A percentile compares a stretch with the other conserved stretches of the same genome.
These are phyloP conservation scores for Xylaria digitata DNA, from an alignment of 2,329 filamentous ascomycete species.

Conservation along the genomic window DNA sequence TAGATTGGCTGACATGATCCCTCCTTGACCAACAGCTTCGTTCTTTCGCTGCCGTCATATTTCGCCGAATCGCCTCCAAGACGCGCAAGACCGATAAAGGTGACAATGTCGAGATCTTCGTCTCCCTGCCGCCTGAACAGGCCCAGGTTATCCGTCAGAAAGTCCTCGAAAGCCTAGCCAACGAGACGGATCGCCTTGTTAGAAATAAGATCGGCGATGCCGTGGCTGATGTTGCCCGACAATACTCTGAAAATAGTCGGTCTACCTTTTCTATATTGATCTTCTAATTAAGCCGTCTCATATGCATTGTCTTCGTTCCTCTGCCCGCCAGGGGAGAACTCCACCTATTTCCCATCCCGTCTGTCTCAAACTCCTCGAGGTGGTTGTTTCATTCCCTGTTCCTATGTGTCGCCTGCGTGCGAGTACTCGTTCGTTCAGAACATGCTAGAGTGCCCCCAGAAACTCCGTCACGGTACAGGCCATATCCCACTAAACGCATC, in stretches of 20 bases:
- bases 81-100: conserved; percentile 79
- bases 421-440: background rate
- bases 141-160: conserved; percentile 84
- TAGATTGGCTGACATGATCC: conserved; percentile 2
- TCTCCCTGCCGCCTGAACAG: conserved; percentile 79
- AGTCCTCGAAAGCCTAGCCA: conserved; percentile 79
- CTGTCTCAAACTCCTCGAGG: background rate
- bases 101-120: conserved; percentile 84
- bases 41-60: conserved; percentile 92
- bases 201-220: conserved; percentile 97
- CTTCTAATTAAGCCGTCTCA: background rate
- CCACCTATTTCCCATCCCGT: background rate
- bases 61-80: conserved; percentile 92
- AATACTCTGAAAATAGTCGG: conserved; percentile 92
- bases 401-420: background rate
- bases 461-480: background rate
- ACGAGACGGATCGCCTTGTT: conserved; percentile 78
- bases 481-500: too few relatives aligned
- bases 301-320: background rate
- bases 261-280: conserved; percentile 26
- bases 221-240: conserved; percentile 93
- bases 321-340: background rate
- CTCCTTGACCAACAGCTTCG: conserved; percentile 70
- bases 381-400: background rate
- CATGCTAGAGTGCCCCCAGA: background rate